These are phyloP conservation scores for Aspergillus quadrilineatus DNA, from an alignment of 2,329 filamentous ascomycete species.

Conservation along the genomic window DNA sequence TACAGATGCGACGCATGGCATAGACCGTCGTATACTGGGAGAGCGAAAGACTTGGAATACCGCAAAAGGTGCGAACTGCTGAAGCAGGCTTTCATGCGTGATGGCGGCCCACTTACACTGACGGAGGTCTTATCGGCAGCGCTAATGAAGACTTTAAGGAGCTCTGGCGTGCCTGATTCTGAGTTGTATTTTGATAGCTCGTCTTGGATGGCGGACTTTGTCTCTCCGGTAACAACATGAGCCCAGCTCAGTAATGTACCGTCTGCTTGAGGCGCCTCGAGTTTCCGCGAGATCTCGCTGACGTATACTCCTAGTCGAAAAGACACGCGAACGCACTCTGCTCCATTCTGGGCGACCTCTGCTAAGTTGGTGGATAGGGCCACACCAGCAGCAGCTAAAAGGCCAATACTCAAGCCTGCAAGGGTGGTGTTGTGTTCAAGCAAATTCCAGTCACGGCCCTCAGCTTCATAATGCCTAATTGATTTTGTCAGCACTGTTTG, in stretches of 20 bases:
- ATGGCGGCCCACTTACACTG: constrained; percentile 26
- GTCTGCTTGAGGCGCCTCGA: constrained; percentile 37
- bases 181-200: constrained; percentile 12
- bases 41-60: constrained; percentile 18
- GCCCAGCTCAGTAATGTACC: constrained; percentile 15
- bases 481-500: background rate
- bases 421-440: constrained; percentile 30
- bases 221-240: constrained; percentile 11
- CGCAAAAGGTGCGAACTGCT: constrained; percentile 14
- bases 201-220: constrained; percentile 8
- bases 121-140: constrained; percentile 20
- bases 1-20: constrained; percentile 49
- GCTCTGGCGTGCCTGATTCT: constrained; percentile 13
- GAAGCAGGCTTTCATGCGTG: constrained; percentile 21
- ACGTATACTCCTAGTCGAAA: constrained; percentile 45
- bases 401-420: constrained; percentile 47
- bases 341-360: constrained; percentile 44
- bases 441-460: constrained; percentile 24
- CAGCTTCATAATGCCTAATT: constrained; percentile 30
- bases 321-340: constrained; percentile 44
- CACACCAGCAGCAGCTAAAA: constrained; percentile 46
- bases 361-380: constrained; percentile 41
- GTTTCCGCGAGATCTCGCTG: constrained; percentile 24
- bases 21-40: constrained; percentile 25
- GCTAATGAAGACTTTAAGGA: constrained; percentile 24